Evolutionary conservation across 176 grass and related monocot genomes (phyloP).

Genomic region (Avena atlantica): DNA sequence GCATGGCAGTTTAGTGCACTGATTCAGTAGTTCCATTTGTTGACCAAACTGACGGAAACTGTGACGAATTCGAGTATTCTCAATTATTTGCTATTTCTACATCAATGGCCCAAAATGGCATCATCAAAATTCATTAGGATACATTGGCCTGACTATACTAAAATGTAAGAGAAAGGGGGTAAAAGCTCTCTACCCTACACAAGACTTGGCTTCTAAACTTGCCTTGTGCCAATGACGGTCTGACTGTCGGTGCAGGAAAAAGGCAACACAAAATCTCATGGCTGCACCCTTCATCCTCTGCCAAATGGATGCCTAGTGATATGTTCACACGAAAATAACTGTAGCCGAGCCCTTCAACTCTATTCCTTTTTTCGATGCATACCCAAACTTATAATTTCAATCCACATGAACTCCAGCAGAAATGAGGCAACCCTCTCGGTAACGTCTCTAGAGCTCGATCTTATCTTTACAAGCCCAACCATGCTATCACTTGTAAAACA

Average conservation of each 20-base stretch:
- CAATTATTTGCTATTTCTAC: background rate
- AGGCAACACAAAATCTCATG: background rate
- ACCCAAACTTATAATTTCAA: background rate
- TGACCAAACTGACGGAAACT: background rate
- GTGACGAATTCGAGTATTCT: background rate
- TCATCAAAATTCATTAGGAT: background rate
- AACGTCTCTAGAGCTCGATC: background rate
- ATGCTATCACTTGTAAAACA: conserved; percentile 5
- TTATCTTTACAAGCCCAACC: background rate
- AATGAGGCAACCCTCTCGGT: background rate
- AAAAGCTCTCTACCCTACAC: background rate
- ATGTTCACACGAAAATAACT: background rate
- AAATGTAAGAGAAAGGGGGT: background rate
- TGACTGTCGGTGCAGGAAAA: background rate
- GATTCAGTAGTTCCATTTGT: background rate
- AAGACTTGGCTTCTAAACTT: conserved; percentile 26
- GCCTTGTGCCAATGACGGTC: background rate
- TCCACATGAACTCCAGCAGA: background rate
- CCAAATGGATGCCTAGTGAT: background rate
- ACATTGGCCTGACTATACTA: background rate
- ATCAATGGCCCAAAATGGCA: conserved; percentile 1
- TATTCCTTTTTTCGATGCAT: background rate
- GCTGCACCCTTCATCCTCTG: background rate
- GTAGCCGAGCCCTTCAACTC: background rate
- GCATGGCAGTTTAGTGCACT: background rate